phyloP scores from a whole-genome alignment of 352 stramenopile species.

The Phytophthora foliorum region DNA sequence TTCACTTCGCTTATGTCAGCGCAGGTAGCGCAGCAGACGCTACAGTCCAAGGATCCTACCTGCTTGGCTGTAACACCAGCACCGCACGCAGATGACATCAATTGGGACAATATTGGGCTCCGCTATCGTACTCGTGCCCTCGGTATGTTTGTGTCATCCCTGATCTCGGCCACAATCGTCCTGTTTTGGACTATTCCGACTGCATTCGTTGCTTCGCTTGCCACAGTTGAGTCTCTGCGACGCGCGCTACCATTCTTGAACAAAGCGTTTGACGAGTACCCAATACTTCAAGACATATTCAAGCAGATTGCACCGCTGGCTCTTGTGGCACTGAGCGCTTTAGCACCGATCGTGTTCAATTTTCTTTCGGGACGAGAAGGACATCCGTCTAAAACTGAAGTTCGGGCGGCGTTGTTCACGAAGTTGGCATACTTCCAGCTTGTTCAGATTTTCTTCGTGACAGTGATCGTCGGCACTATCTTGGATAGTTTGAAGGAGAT shows the following conservation, averaged over 20 bases:
- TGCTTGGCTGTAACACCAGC: constrained; percentile 63
- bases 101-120: constrained; percentile 81
- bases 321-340: constrained; percentile 63
- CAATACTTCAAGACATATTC: constrained; percentile 64
- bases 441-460: constrained; percentile 88
- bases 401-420: constrained; percentile 71
- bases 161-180: constrained; percentile 72
- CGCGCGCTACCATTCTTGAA: constrained; percentile 72
- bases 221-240: constrained; percentile 75
- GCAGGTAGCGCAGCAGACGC: constrained; percentile 75
- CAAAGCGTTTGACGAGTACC: constrained; percentile 69
- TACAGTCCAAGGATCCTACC: constrained; percentile 69
- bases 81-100: constrained; percentile 72
- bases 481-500: constrained; percentile 81
- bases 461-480: constrained; percentile 79
- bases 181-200: constrained; percentile 89
- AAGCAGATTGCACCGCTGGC: constrained; percentile 80
- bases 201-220: constrained; percentile 76
- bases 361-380: constrained; percentile 75
- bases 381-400: constrained; percentile 72
- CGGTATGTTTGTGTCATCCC: constrained; percentile 56
- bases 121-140: constrained; percentile 59
- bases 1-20: constrained; percentile 80
- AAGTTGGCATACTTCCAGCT: constrained; percentile 88
- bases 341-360: constrained; percentile 73